Evolutionary conservation across 2,329 filamentous ascomycete genomes (phyloP).

Genomic region (Graphiopsis chlorocephala): DNA sequence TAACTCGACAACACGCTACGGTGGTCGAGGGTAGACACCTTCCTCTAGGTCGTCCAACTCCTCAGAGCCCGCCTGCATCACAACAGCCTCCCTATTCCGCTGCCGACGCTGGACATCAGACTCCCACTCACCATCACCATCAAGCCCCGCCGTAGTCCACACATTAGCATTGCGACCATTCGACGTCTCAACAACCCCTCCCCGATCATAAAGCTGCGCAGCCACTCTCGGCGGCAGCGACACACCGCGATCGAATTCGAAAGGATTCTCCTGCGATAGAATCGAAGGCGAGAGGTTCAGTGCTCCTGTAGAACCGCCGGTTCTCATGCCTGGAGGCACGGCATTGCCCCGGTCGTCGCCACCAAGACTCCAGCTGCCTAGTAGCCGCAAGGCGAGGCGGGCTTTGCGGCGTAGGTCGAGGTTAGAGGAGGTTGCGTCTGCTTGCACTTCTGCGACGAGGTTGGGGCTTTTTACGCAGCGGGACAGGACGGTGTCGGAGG

Average conservation of each 20-base stretch:
- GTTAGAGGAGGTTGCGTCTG: conserved; percentile 3
- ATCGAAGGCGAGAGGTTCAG: not conserved
- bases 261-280: conserved; percentile 3
- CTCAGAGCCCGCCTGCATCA: not conserved
- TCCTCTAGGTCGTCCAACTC: not conserved
- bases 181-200: not conserved
- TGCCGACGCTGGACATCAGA: not conserved
- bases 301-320: not conserved
- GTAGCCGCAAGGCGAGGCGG: not conserved
- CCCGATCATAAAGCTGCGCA: not conserved
- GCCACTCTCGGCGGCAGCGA: not conserved
- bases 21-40: not conserved
- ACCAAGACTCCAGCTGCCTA: not conserved
- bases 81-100: not conserved
- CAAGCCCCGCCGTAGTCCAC: not conserved
- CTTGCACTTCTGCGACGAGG: not conserved
- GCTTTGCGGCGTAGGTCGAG: not conserved
- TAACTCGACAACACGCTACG: not conserved
- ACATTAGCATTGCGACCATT: not conserved
- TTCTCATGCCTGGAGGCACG: not conserved
- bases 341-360: not conserved
- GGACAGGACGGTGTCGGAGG: conserved; percentile 28
- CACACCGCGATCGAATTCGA: not conserved
- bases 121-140: not conserved
- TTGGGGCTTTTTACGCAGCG: conserved; percentile 18